Base-by-base conservation (phyloP, 2,329 filamentous ascomycete genomes). In the Xylariales sp. region DNA sequence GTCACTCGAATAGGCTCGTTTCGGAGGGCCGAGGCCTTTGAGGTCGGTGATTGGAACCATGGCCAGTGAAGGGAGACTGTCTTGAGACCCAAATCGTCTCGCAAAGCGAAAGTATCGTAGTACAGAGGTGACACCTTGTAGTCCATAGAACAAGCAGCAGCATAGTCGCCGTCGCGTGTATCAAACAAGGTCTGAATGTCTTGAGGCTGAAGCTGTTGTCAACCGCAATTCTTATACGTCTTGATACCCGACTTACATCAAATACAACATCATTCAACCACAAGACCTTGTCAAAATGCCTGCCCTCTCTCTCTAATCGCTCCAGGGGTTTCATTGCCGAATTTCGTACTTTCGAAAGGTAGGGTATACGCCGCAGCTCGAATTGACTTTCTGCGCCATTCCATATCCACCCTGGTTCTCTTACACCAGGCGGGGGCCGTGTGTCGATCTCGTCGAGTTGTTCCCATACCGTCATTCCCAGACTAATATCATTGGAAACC, bases 321-420 rank as follows among this genome's bases (percentile, higher is more conserved):
- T 65, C 61, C 46, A 88, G 57, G 3, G 80, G 81, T 47, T 74
- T 63, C 58, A 88, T 66, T 10, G 75, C 75, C 47, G 69, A 60
- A 60, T 88, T 88, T 27, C 84, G 74, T 38, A 84, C 59, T 5
- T 66, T 66, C 1, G 84, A 73, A 20, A 88, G 68, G 56, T 84
- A 87, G 0, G 82, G 80, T 51, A 88, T 86, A 25, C 84, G 72
- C 33, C 84, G 64, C 49, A 84, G 56, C 50, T 80, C 77, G 50
- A 66, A 76, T 41, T 66, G 67, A 3, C 68, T 68, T 25, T 69
- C 60, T 1, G 71, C 63, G 8, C 69, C 72, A 44, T 73, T 62
- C 59, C 62, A 66, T 41, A 86, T 78, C 82, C 82, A 87, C 2
- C 82, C 82, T 2, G 69, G 64, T 37, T 70, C 64, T 38, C 68